Base-by-base conservation (phyloP, 768 basidiomycete genomes). In the Pleurotus djamor region DNA sequence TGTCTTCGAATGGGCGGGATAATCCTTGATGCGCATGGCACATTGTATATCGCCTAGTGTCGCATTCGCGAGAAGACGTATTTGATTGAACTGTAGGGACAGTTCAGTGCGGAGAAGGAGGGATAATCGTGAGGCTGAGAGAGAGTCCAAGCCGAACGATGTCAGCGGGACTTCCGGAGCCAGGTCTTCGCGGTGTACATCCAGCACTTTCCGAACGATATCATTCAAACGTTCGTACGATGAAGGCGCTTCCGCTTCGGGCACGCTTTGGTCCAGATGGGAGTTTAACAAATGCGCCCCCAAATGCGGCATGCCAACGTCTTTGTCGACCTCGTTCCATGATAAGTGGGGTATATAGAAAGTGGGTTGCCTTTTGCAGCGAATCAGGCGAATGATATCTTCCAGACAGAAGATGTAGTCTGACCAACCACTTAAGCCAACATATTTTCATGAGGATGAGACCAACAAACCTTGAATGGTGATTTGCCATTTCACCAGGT, bases 111-210 rank as follows among this genome's bases (percentile, higher is more conserved):
- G 67, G 38, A 79, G 68, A 1, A 67, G 66, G 52, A 68, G 67
- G 4, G 77, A 73, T 8, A 79, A 61, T 16, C 69, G 67, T 4
- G 72, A 72, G 8, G 78, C 77, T 6, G 72, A 68, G 7, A 79
- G 68, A 1, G 78, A 79, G 60, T 79, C 78, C n/a, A 78, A 65
- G 8, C 79, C 79, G 45, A 78, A 79, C 1, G 72, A 66, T 1
- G 75, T 76, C 49, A 80, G 66, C 1, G 79, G 77, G 9, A 41
- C 38, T 10, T 41, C 38, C 10, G 38, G 38, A 41, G 9, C 38
- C 10, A 41, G 2, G n/a, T 41, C 38, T 41, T 5, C 76, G 70
- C 13, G 76, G 70, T 0, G 61, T 52, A 6, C 68, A 68, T 47
- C 79, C 71, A 38, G 2, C 9, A 77, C 75, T 16, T 70, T 65